These are phyloP conservation scores for Epichloe brachyelytri DNA, from an alignment of 2,329 filamentous ascomycete species.

Conservation along the genomic window DNA sequence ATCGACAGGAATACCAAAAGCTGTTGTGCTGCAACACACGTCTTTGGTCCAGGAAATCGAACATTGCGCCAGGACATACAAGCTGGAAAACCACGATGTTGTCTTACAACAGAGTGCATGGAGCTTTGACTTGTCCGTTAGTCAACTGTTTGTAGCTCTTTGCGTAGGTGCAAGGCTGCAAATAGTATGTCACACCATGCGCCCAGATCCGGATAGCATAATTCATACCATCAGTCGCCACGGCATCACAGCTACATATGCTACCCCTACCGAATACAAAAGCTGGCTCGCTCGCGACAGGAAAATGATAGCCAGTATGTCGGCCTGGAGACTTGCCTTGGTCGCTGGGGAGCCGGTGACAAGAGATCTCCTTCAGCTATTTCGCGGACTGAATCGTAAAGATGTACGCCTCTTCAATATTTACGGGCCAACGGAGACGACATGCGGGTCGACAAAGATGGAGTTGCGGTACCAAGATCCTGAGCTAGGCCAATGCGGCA, in stretches of 20 bases:
- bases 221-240: conserved; percentile 21
- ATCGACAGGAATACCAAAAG: conserved; percentile 26
- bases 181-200: conserved; percentile 16
- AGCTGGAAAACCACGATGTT: conserved; percentile 11
- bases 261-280: conserved; percentile 29
- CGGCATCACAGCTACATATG: conserved; percentile 23
- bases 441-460: background rate
- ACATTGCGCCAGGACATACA: conserved; percentile 8
- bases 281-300: conserved; percentile 15
- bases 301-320: conserved; percentile 3
- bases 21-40: conserved; percentile 21
- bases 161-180: conserved; percentile 22
- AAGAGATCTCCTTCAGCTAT: conserved; percentile 4
- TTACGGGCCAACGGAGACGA: conserved; percentile 19
- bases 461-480: background rate
- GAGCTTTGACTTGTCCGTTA: conserved; percentile 28
- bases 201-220: conserved; percentile 21
- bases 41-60: conserved; percentile 18
- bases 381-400: background rate
- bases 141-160: conserved; percentile 24
- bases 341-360: conserved; percentile 18
- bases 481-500: background rate
- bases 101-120: conserved; percentile 27
- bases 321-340: conserved; percentile 10
- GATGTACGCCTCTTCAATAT: conserved; percentile 9